Conservation (phyloP, 176 grass and related monocot species). For the Rhynchospora tenuis region DNA sequence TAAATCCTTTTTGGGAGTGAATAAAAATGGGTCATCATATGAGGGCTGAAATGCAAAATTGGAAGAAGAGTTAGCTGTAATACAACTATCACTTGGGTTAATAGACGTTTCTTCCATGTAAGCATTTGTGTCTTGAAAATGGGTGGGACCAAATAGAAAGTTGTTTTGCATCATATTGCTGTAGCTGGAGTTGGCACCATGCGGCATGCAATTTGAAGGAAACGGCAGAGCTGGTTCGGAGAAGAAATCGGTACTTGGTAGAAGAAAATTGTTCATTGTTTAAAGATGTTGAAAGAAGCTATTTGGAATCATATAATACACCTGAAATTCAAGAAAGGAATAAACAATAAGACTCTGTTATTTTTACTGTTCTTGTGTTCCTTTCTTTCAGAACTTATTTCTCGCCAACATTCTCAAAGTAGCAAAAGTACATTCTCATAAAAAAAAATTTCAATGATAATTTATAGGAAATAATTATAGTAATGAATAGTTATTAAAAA, state of each 20-base stretch:
- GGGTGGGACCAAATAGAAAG: conserved; percentile 28
- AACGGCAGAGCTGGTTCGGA: conserved; percentile 25
- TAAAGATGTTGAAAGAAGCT: conserved; percentile 28
- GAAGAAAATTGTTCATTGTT: conserved; percentile 33
- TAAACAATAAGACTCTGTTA: background rate
- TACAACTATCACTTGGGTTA: conserved; percentile 23
- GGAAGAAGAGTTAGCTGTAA: conserved; percentile 20
- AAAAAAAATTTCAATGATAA: background rate
- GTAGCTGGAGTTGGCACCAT: conserved; percentile 18
- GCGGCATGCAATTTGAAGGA: conserved; percentile 31
- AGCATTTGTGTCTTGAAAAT: conserved; percentile 17
- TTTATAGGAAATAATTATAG: background rate
- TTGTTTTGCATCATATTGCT: conserved; percentile 19
- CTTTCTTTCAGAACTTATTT: background rate
- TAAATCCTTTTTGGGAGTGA: conserved; percentile 18
- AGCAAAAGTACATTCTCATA: background rate
- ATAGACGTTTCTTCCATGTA: conserved; percentile 6
- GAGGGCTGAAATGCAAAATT: conserved; percentile 18
- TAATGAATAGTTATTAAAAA: background rate
- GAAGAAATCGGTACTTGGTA: conserved; percentile 30
- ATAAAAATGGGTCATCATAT: conserved; percentile 3
- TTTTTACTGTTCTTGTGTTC: background rate
- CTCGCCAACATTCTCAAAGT: background rate
- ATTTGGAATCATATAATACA: conserved; percentile 19
- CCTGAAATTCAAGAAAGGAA: conserved; percentile 14